These are phyloP conservation scores for Leptodontidium sp. DNA, from an alignment of 2,329 filamentous ascomycete species.

Conservation along the genomic window DNA sequence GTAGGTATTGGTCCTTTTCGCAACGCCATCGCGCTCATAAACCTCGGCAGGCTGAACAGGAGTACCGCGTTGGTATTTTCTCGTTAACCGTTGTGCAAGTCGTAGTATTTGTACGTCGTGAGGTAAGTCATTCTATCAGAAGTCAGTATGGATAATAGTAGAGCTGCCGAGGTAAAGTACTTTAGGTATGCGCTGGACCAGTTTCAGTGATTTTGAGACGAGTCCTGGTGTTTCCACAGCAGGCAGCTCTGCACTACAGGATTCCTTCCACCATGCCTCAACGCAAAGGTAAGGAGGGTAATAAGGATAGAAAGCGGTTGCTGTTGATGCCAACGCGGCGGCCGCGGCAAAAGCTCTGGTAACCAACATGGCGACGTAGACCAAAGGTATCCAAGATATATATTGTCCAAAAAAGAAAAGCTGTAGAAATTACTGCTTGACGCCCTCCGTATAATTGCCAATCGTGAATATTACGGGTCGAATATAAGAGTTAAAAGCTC, in stretches of 20 bases:
- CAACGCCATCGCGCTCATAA: conserved; percentile 24
- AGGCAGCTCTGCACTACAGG: conserved; percentile 23
- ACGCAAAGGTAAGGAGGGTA: conserved; percentile 40
- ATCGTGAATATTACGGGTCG: neutral
- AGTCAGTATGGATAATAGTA: neutral
- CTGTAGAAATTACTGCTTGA: neutral
- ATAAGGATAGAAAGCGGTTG: conserved; percentile 41
- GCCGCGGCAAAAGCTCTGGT: conserved; percentile 27
- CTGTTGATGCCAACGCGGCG: conserved; percentile 31
- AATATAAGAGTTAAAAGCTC: neutral
- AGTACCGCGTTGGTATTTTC: conserved; percentile 40
- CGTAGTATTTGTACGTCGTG: conserved; percentile 34
- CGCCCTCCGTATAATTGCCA: neutral
- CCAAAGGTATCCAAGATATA: neutral
- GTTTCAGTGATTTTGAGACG: conserved; percentile 20
- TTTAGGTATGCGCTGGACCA: conserved; percentile 31
- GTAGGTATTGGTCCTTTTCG: conserved; percentile 40
- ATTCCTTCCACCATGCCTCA: conserved; percentile 22
- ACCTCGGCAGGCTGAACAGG: conserved; percentile 17
- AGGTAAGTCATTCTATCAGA: conserved; percentile 18
- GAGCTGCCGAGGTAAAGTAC: neutral
- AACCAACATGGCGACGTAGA: conserved; percentile 34
- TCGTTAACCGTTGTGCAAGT: conserved; percentile 36
- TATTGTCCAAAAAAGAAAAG: conserved; percentile 10
- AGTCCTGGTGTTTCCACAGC: conserved; percentile 10